Percentiles rank a stretch among this genome's conserved stretches.
These are phyloP conservation scores for Phytophthora melonis DNA, from an alignment of 352 stramenopile species.

Conservation along the genomic window DNA sequence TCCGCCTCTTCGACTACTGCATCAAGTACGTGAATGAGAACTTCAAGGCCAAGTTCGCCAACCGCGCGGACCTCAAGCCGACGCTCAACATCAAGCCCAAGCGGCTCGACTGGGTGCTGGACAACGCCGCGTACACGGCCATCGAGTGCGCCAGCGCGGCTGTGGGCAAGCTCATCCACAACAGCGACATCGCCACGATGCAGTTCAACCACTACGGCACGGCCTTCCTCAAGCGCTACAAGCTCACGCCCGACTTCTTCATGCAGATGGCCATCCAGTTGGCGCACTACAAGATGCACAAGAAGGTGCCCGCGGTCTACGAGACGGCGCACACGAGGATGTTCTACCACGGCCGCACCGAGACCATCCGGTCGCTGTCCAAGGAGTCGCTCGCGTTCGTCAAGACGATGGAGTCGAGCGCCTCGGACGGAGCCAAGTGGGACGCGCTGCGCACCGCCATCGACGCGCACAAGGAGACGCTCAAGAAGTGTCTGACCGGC, in stretches of 20 bases:
- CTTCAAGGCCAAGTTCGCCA: constrained; percentile 88
- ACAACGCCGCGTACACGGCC: constrained; percentile 79
- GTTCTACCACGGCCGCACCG: constrained; percentile 97
- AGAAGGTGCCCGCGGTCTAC: constrained; percentile 94
- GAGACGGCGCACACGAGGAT: constrained; percentile 97
- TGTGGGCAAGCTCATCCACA: constrained; percentile 93
- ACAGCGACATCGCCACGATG: constrained; percentile 91
- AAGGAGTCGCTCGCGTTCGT: constrained; percentile 92
- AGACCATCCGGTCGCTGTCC: constrained; percentile 91
- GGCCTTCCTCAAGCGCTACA: constrained; percentile 94
- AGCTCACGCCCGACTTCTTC: constrained; percentile 97
- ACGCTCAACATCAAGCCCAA: constrained; percentile 74
- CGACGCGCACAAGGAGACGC: constrained; percentile 92
- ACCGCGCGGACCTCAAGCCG: constrained; percentile 76
- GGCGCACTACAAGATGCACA: constrained; percentile 97
- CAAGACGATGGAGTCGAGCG: constrained; percentile 88
- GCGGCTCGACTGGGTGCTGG: constrained; percentile 84
- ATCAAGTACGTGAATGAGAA: constrained; percentile 94
- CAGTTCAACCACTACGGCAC: constrained; percentile 94
- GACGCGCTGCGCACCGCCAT: constrained; percentile 91
- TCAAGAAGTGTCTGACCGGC: constrained; percentile 86
- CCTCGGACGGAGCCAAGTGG: constrained; percentile 77
- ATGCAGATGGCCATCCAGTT: constrained; percentile 98
- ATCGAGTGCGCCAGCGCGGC: constrained; percentile 91
- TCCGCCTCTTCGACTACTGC: constrained; percentile 94